Base-by-base conservation (phyloP, 495 filamentous ascomycete species). In the Neurospora africana region DNA sequence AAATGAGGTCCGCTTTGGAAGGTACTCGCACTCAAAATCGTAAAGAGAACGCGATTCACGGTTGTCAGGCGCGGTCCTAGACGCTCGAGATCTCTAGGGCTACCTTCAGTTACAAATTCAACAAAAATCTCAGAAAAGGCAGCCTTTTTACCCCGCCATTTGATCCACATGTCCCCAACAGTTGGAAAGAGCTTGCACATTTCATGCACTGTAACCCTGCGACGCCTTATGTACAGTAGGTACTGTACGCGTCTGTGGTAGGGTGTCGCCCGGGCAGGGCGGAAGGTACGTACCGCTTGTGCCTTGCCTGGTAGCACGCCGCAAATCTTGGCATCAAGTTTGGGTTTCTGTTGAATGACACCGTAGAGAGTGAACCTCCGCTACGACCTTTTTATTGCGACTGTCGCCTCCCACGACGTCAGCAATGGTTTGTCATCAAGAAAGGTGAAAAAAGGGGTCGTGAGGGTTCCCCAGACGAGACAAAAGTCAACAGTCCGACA, bases 81-180 rank as follows among this genome's bases (percentile, higher is more conserved):
- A 23, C 53, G 53, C 53, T 30, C n/a, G 53, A 61, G 53, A 61
- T 61, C 27, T 8, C 5, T 19, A 61, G 27, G 53, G 53, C 53
- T 61, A 36, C 36, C 36, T 36, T n/a, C n/a, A n/a, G n/a, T n/a
- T 8, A 19, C 27, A 71, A 74, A 75, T 68, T 69, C 40, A 68
- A 41, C 39, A 53, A 72, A 72, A 72, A 65, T 37, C 15, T 13
- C 71, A 58, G 37, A 69, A 38, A 69, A 23, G 23, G 36, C 36
- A 33, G 37, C 27, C 71, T 38, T 47, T 41, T 44, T 44, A 72
- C 65, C 61, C 35, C 71, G 37, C 58, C 43, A 38, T 35, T 8
- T 15, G 19, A 58, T 53, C 75, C 75, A 75, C 75, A 74, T 69
- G 40, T 73, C 75, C 75, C 75, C 75, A 76, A 76, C 75, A 73